Base-by-base conservation (phyloP, 164 flowering plant genomes). In the Amborella trichopoda region DNA sequence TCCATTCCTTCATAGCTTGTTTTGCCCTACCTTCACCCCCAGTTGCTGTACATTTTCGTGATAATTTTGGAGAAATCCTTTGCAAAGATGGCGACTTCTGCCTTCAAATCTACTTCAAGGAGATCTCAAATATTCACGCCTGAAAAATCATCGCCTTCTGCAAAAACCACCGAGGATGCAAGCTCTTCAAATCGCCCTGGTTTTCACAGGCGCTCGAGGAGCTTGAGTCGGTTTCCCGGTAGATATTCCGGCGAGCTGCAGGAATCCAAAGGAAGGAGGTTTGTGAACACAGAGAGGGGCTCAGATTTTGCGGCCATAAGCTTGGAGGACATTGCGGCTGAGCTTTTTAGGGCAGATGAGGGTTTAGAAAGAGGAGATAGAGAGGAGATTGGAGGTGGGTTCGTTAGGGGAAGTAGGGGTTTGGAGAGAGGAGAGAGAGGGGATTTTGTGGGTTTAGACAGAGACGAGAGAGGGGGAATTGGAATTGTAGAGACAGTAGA, bases 51-150 rank as follows among this genome's bases (percentile, higher is more conserved):
- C n/a, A n/a, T n/a, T n/a, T n/a, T n/a, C n/a, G n/a, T n/a, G n/a
- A n/a, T n/a, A n/a, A n/a, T n/a, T n/a, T n/a, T n/a, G n/a, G n/a
- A n/a, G n/a, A n/a, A n/a, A n/a, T n/a, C n/a, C 41, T n/a, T 1
- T 18, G 6, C 6, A 21, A 21, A 37, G 27, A 87, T 76, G 95
- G 87, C 89, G 26, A 71, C 95, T 1, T 71, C 97, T 2, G 81
- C 97, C 19, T 89, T 89, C 75, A 82, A 68, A 46, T 89, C 97
- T 2, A 75, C 84, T 9, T 67, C 89, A 9, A 75, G 66, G 70
- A 49, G 97, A 19, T 58, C 80, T 18, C 46, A 81, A 4, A 56
- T 82, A 22, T 75, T 62, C 27, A 21, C n/a, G 10, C 19, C 13
- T 18, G 41, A 37, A 21, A 6, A 8, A n/a, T 8, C 45, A 17